phyloP scores from a whole-genome alignment of 306 rosid genomes.

The Mucuna pruriens region DNA sequence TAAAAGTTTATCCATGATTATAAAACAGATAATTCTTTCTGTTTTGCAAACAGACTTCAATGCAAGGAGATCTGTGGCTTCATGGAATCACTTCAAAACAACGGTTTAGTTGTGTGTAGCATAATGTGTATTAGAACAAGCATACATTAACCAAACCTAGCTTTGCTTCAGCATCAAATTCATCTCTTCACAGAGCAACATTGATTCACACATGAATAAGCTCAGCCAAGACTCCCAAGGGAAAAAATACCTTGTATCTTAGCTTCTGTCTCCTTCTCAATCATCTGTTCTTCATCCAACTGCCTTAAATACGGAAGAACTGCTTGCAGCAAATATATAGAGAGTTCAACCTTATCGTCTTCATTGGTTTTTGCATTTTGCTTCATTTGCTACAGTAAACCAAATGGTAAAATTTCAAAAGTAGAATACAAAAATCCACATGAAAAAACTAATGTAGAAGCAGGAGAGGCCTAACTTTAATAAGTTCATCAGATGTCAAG shows the following conservation, averaged over 20 bases:
- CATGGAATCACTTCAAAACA: background rate
- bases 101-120: background rate
- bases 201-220: background rate
- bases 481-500: conserved; percentile 51
- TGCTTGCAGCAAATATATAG: conserved; percentile 54
- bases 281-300: conserved; percentile 64
- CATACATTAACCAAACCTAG: background rate
- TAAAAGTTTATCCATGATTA: background rate
- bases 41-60: background rate
- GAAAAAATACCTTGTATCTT: conserved; percentile 60
- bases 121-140: background rate
- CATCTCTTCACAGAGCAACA: background rate
- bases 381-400: conserved; percentile 43
- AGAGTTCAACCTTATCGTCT: conserved; percentile 36
- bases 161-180: background rate
- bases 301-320: conserved; percentile 69
- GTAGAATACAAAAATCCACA: background rate
- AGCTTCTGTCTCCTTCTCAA: conserved; percentile 68
- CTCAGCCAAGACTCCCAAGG: background rate
- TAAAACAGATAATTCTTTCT: background rate
- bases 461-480: conserved; percentile 47
- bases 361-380: background rate
- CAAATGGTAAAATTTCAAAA: background rate
- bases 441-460: conserved; percentile 6
- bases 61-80: background rate